Percentiles rank a stretch among this genome's conserved stretches.
Evolutionary conservation across 306 rosid species (phyloP).

Genomic region (Trifolium fragiferum): DNA sequence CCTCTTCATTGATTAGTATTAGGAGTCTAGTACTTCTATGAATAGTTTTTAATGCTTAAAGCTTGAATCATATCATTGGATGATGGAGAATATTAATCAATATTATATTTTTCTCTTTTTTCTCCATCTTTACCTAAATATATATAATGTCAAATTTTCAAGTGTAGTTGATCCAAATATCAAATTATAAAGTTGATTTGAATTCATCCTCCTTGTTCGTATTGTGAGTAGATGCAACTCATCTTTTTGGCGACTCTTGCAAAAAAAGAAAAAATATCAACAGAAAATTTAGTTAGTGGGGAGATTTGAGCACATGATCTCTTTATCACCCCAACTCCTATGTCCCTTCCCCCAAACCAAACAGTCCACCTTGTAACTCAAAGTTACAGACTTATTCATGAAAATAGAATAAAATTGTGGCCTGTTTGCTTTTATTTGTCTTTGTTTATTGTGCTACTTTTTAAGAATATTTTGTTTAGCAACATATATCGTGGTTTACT

Average conservation of each 20-base stretch:
- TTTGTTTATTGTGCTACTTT: constrained; percentile 18
- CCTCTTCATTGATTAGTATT: constrained; percentile 11
- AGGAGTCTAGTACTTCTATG: neutral
- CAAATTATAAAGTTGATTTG: constrained; percentile 24
- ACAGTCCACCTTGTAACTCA: neutral
- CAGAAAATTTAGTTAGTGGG: neutral
- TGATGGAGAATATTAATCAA: neutral
- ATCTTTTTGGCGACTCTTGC: constrained; percentile 31
- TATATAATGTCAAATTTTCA: neutral
- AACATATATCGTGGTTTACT: constrained; percentile 33
- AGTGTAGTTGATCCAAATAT: constrained; percentile 27
- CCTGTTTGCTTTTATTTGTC: constrained; percentile 22
- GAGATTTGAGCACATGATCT: neutral
- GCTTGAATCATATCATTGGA: neutral
- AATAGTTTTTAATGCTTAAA: constrained; percentile 15
- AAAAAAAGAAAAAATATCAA: neutral
- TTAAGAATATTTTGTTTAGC: constrained; percentile 15
- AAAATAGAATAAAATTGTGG: constrained; percentile 25
- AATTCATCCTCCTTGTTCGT: neutral
- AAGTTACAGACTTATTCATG: constrained; percentile 12
- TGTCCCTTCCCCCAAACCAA: neutral
- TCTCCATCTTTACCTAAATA: neutral
- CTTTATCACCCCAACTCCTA: neutral
- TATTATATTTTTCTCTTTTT: neutral
- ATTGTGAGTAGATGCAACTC: constrained; percentile 22